phyloP scores from a whole-genome alignment of 1,284 basidiomycete genomes.

The Mycena citricolor region DNA sequence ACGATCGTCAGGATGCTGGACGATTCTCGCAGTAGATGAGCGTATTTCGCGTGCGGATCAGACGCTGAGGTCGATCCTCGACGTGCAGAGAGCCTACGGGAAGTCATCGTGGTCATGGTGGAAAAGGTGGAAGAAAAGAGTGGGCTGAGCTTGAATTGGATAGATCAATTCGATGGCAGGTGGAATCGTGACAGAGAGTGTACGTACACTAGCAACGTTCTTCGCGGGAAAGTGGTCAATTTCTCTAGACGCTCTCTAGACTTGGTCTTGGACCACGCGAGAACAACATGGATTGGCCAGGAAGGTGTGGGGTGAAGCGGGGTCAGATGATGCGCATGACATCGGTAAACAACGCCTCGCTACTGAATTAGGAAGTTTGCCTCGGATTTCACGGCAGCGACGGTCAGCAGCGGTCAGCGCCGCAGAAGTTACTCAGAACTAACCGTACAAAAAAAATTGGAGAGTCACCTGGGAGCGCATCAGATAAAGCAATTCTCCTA shows the following conservation, averaged over 20 bases:
- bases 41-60: constrained; percentile 63
- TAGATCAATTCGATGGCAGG: constrained; percentile 7
- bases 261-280: no score
- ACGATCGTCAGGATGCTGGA: constrained; percentile 74
- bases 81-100: constrained; percentile 49
- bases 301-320: no score
- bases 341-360: constrained; percentile 3
- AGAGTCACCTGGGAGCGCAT: no score
- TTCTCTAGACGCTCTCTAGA: no score
- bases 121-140: background rate
- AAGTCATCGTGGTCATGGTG: constrained; percentile 13
- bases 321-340: no score
- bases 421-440: no score
- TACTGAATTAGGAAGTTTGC: constrained; percentile 8
- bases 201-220: constrained; percentile 4
- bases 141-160: background rate
- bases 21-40: constrained; percentile 51
- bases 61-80: constrained; percentile 65
- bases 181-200: constrained; percentile 1
- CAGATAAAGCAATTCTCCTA: no score
- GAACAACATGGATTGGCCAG: no score
- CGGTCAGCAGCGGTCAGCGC: no score
- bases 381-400: no score
- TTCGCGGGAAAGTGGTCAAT: constrained; percentile 11
- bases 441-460: no score